Evolutionary conservation across 495 filamentous ascomycete species (phyloP).

Genomic region (Annulohypoxylon nitens): DNA sequence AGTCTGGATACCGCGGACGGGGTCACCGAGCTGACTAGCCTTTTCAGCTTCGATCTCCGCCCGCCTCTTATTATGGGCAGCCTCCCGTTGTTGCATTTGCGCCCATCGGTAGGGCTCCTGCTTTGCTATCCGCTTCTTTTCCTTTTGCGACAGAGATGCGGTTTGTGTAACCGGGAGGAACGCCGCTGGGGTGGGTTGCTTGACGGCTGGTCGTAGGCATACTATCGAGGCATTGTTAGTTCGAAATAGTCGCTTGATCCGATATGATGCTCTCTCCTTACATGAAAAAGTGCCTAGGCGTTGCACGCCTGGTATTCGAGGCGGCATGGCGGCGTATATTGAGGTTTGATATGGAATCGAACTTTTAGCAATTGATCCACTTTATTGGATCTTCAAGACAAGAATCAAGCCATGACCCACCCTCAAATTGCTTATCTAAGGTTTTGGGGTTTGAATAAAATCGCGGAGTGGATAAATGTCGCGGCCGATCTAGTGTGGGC

Average conservation of each 20-base stretch:
- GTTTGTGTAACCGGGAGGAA: conserved; percentile 64
- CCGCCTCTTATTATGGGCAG: conserved; percentile 80
- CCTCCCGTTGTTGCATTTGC: conserved; percentile 81
- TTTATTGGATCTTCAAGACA: conserved; percentile 27
- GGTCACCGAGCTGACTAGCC: conserved; percentile 74
- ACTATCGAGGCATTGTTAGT: conserved; percentile 53
- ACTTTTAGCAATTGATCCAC: conserved; percentile 43
- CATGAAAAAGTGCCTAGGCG: conserved; percentile 73
- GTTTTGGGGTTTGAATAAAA: conserved; percentile 1
- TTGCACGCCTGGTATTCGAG: conserved; percentile 74
- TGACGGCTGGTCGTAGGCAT: conserved; percentile 61
- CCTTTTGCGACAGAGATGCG: conserved; percentile 61
- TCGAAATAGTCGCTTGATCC: background rate
- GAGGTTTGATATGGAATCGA: conserved; percentile 27
- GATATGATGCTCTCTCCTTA: conserved; percentile 52
- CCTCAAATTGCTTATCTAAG: background rate
- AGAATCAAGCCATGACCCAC: background rate
- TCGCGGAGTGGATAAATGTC: conserved; percentile 29
- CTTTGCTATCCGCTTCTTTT: conserved; percentile 63
- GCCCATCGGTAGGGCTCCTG: conserved; percentile 77
- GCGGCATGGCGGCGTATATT: conserved; percentile 72
- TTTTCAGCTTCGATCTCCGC: conserved; percentile 73
- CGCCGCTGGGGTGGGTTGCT: conserved; percentile 42
- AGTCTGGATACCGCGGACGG: conserved; percentile 80
- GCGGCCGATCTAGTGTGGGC: background rate